Conservation (phyloP, 2,329 filamentous ascomycete species). For the Arthrobotrys pseudoclavata region DNA sequence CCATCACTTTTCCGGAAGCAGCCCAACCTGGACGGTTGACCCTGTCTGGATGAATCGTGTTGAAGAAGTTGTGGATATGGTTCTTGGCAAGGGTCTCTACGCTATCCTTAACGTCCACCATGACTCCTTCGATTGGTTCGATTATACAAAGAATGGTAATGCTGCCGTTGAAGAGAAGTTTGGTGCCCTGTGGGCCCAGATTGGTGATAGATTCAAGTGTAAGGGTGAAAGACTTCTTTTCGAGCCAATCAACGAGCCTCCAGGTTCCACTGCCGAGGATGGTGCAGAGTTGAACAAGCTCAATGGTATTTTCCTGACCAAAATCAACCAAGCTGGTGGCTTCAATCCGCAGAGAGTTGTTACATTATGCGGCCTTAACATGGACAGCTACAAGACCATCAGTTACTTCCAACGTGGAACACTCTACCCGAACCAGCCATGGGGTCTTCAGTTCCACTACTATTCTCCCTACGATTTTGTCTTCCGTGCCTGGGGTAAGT, state of each 20-base stretch:
- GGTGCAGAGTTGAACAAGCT: conserved; percentile 71
- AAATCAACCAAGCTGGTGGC: conserved; percentile 71
- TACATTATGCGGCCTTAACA: conserved; percentile 70
- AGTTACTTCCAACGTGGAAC: conserved; percentile 71
- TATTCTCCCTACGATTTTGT: conserved; percentile 72
- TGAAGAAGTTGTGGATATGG: conserved; percentile 72
- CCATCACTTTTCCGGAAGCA: conserved; percentile 70
- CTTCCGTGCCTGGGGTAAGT: conserved; percentile 71
- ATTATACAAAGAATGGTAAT: conserved; percentile 66
- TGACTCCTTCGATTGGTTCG: conserved; percentile 74
- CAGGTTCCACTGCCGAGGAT: conserved; percentile 70
- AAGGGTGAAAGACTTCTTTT: conserved; percentile 72
- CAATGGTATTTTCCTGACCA: conserved; percentile 72
- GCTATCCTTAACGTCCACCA: conserved; percentile 74
- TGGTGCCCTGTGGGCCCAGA: conserved; percentile 71
- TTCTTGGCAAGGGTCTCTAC: conserved; percentile 70
- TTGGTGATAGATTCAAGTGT: conserved; percentile 66
- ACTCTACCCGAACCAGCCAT: conserved; percentile 71
- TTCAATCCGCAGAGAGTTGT: conserved; percentile 73
- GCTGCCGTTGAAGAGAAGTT: conserved; percentile 71
- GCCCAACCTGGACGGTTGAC: conserved; percentile 72
- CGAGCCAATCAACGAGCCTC: conserved; percentile 74
- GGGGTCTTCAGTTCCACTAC: conserved; percentile 75
- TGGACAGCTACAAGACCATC: conserved; percentile 71
- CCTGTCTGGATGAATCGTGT: conserved; percentile 72